Evolutionary conservation across 208 protist genomes (phyloP), one percentile per base, ranked within the genome.

Genomic region (Acanthamoeba triangularis): DNA sequence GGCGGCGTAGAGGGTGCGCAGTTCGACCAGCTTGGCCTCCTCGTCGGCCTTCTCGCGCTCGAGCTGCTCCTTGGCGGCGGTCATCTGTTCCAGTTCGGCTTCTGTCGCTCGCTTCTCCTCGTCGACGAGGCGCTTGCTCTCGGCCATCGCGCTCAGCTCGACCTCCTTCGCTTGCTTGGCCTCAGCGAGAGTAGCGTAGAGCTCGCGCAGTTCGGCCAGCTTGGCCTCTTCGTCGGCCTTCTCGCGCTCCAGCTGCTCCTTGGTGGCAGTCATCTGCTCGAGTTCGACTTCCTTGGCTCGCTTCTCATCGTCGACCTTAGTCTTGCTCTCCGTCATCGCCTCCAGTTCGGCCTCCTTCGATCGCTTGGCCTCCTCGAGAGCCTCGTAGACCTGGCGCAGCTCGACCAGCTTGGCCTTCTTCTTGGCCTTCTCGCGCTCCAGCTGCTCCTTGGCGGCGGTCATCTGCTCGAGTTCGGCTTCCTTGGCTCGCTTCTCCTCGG

Each of bases 11-110:
- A 28, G 23, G n/a, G 1, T n/a, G 16, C 37, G 59, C 59, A 65
- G 59, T 10, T 65, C 25, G 59, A 8, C 59, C 23, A 65, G 59
- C 59, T 65, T 65, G 59, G 25, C 59, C 59, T 65, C 23, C 59
- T 65, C 37, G 37, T 44, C 30, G 6, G 54, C 41, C 85, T 92
- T 92, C 0, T 92, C 54, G 25, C 11, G 35, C 61, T 92, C 85
- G 30, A 69, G 7, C 54, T 25, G 25, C 85, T 92, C 85, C 61
- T 92, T 92, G 56, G 52, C 41, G 30, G 41, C 67, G 28, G 18
- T 4, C 18, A 91, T 14, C 30, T 35, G 41, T 3, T 61, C 49
- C 23, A 91, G 30, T 52, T 91, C 84, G 28, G 11, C 35, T 28
- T 69, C 87, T 23, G 1, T 78, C 23, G 20, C 25, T 33, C 52